Evolutionary conservation across 805 yeast species (phyloP), one percentile per base, ranked within the genome.

Genomic region (Candida xyloterini): DNA sequence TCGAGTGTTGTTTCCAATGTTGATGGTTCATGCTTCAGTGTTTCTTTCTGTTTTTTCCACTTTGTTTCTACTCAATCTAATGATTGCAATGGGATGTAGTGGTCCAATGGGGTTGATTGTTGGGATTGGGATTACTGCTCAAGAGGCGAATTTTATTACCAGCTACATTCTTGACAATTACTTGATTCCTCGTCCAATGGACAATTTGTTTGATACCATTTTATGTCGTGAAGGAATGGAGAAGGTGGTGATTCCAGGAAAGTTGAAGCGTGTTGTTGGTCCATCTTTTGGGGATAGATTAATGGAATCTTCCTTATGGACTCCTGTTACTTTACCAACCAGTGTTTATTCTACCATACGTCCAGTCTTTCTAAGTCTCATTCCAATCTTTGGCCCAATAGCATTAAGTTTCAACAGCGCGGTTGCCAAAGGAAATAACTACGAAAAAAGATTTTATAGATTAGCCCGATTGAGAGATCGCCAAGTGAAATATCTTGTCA

Each of bases 211-310:
- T 40, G 62, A 60, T 36, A 40, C 41, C 4, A 51, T 60, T 9
- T 36, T 62, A 28, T 60, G 63, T 35, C 34, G 47, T 8, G 49
- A 51, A 23, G 62, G 61, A 0, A 44, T 57, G 27, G 57, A 57
- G 30, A 28, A 35, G 2, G 43, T 59, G 4, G 65, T 60, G n/a
- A 44, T 55, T n/a, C 62, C 64, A 0, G 66, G 65, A 5, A 62
- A 56, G 39, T 38, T 62, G 33, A 55, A 53, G 40, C 48, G 66
- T 32, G 48, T 57, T 8, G 63, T 60, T 10, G 50, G 48, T 2
- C 51, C 55, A 13, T 36, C 53, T 3, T 52, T 58, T 30, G 56
- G 53, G 9, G 58, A 60, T 27, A 37, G 37, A 8, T 10, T 52
- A 23, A 37, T 35, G 33, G 48, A 51, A 26, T 30, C 15, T 10